Evolutionary conservation across 208 protist species (phyloP).

Genomic region (Vickermania ingenoplastis): DNA sequence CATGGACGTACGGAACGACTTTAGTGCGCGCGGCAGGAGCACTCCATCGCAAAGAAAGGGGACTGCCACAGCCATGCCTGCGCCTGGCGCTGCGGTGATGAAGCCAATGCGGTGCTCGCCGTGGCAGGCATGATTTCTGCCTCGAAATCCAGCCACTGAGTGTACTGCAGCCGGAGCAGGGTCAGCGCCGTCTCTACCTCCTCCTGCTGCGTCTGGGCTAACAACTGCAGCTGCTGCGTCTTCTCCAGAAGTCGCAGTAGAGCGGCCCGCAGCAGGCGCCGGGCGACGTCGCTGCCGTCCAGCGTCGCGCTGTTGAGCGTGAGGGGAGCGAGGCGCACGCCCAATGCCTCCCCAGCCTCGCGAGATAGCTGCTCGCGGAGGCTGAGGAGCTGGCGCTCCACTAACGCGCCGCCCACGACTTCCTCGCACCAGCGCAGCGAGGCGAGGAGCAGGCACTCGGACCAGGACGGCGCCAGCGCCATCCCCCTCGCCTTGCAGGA

Average conservation of each 20-base stretch:
- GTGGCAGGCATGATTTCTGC: no score
- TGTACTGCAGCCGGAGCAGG: neutral
- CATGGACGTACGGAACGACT: no score
- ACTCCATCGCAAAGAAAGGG: no score
- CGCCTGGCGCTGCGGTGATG: no score
- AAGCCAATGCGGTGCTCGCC: no score
- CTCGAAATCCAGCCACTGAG: no score
- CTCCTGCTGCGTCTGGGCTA: neutral
- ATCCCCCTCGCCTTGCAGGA: neutral
- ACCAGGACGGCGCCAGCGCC: slow-evolving; percentile 1
- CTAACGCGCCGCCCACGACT: slow-evolving; percentile 12
- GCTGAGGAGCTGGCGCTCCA: slow-evolving; percentile 14
- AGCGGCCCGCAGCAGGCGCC: slow-evolving; percentile 35
- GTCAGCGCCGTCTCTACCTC: neutral
- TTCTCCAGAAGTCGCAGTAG: slow-evolving; percentile 55
- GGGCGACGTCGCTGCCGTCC: slow-evolving; percentile 40
- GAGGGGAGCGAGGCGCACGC: neutral
- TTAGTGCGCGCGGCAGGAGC: no score
- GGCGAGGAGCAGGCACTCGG: slow-evolving; percentile 8
- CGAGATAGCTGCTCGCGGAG: slow-evolving; percentile 11
- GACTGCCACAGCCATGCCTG: no score
- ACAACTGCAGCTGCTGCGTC: slow-evolving; percentile 5
- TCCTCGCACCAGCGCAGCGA: slow-evolving; percentile 20
- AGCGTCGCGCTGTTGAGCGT: slow-evolving; percentile 59
- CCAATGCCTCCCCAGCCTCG: neutral